These are phyloP conservation scores for Tolypocladium album DNA, from an alignment of 2,329 filamentous ascomycete genomes.

Conservation along the genomic window DNA sequence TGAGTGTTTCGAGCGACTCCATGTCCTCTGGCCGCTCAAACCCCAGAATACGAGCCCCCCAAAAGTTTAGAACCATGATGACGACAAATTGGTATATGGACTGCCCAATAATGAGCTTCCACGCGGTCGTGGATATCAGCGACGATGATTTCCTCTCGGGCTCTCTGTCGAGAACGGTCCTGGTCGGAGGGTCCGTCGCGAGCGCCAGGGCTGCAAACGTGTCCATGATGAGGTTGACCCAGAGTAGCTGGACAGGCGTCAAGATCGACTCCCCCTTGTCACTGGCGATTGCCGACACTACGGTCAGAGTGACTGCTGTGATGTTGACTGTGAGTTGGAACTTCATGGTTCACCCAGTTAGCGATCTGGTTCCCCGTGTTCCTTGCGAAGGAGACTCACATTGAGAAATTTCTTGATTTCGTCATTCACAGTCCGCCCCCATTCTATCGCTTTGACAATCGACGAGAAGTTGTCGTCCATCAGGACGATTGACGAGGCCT, in stretches of 20 bases:
- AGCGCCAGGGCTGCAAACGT: constrained; percentile 56
- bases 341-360: constrained; percentile 12
- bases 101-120: constrained; percentile 56
- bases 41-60: constrained; percentile 41
- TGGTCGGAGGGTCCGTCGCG: constrained; percentile 51
- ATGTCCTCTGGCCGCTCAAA: constrained; percentile 26
- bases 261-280: constrained; percentile 45
- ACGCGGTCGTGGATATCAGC: constrained; percentile 48
- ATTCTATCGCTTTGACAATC: constrained; percentile 56
- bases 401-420: constrained; percentile 59
- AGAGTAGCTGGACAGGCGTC: constrained; percentile 55
- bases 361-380: background rate
- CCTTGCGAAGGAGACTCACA: constrained; percentile 14
- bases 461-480: constrained; percentile 57
- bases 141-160: constrained; percentile 54
- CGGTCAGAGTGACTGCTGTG: constrained; percentile 54
- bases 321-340: constrained; percentile 63
- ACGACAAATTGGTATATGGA: constrained; percentile 49
- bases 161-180: constrained; percentile 42
- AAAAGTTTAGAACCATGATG: constrained; percentile 49
- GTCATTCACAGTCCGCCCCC: constrained; percentile 60
- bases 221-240: constrained; percentile 63
- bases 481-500: constrained; percentile 57
- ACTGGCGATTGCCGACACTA: constrained; percentile 50
- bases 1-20: constrained; percentile 41